Conservation (phyloP, 257 asterid genomes). For the Nicotiana otophora region DNA sequence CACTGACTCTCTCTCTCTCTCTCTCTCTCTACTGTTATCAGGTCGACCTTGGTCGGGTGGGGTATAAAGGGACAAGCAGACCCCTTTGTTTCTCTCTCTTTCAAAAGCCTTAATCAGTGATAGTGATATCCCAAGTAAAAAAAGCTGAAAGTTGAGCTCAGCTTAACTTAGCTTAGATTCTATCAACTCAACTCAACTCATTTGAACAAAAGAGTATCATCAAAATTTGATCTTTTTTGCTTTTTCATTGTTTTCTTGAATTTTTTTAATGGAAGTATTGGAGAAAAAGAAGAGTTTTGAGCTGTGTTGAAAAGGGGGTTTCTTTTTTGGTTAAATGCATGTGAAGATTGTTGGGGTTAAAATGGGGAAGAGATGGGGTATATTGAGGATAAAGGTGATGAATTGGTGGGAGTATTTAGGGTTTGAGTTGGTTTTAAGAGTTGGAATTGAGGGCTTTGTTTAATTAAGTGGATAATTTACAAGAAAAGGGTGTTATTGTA, state of each 20-base stretch:
- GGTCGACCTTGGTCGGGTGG: conserved; percentile 72
- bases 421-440: conserved; percentile 25
- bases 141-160: conserved; percentile 22
- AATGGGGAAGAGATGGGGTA: conserved; percentile 19
- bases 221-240: conserved; percentile 7
- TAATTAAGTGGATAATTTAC: conserved; percentile 11
- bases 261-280: conserved; percentile 22
- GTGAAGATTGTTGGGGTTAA: conserved; percentile 7
- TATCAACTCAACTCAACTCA: background rate
- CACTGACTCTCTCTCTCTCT: conserved; percentile 9
- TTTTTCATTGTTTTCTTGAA: background rate
- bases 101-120: conserved; percentile 3
- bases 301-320: conserved; percentile 22
- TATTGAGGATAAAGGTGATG: conserved; percentile 10
- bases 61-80: conserved; percentile 20
- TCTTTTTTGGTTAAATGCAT: conserved; percentile 8
- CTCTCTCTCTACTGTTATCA: conserved; percentile 57
- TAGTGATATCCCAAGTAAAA: conserved; percentile 14
- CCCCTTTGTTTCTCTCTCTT: conserved; percentile 17
- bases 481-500: background rate
- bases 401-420: conserved; percentile 19
- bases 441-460: conserved; percentile 13
- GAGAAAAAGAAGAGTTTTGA: conserved; percentile 21
- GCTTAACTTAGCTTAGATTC: background rate
- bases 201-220: background rate